phyloP scores from a whole-genome alignment of 768 basidiomycete species.

The Leccinum boreale region DNA sequence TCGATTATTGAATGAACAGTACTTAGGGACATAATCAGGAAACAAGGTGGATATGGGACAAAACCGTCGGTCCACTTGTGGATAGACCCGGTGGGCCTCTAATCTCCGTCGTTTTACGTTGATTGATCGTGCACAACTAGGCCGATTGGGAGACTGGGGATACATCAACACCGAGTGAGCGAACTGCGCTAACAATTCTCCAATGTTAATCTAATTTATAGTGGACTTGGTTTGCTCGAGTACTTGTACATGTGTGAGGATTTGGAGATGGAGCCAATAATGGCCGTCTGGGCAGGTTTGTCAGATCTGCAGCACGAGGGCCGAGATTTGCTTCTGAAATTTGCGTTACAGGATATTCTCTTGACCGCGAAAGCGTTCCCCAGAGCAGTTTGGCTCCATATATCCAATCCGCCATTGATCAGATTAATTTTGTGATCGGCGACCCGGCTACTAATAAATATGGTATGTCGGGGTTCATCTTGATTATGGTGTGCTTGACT shows the following conservation, averaged over 20 bases:
- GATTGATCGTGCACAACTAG: conserved; percentile 22
- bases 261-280: conserved; percentile 52
- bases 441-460: conserved; percentile 41
- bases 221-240: conserved; percentile 56
- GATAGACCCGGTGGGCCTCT: conserved; percentile 40
- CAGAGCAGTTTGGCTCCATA: conserved; percentile 44
- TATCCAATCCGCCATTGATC: conserved; percentile 54
- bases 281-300: conserved; percentile 59
- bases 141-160: conserved; percentile 59
- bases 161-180: conserved; percentile 59
- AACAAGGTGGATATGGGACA: conserved; percentile 64
- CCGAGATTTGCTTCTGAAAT: neutral
- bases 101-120: neutral
- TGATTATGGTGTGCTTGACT: neutral
- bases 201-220: conserved; percentile 12
- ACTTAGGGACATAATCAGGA: conserved; percentile 48
- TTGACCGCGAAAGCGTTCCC: conserved; percentile 43
- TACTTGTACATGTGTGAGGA: conserved; percentile 58
- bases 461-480: conserved; percentile 18
- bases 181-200: neutral
- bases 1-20: conserved; percentile 6
- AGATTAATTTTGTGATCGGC: conserved; percentile 66
- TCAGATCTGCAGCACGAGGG: conserved; percentile 6
- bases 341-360: conserved; percentile 42
- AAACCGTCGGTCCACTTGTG: conserved; percentile 54